phyloP scores from a whole-genome alignment of 2,329 filamentous ascomycete species.

The Rhynchosporium agropyri region DNA sequence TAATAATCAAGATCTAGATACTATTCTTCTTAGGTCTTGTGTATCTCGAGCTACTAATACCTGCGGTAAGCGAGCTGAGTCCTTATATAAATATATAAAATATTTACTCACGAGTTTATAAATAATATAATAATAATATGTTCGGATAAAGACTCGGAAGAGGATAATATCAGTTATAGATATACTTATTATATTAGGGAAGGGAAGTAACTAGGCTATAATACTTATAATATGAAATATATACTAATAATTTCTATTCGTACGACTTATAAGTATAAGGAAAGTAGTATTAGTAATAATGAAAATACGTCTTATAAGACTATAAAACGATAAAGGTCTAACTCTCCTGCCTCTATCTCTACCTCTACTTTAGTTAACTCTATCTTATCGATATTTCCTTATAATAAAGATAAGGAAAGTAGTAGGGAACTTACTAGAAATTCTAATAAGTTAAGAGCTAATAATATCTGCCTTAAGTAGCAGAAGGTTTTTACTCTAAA shows the following conservation, averaged over 20 bases:
- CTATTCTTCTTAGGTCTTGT: too few relatives aligned
- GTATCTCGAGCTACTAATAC: background rate
- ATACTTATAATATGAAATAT: background rate
- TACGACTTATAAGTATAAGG: background rate
- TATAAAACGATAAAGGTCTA: too few relatives aligned
- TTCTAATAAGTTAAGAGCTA: background rate
- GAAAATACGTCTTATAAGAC: background rate
- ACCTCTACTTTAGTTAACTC: background rate
- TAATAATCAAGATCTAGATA: too few relatives aligned
- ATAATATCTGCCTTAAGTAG: background rate
- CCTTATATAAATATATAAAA: too few relatives aligned
- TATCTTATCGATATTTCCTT: background rate
- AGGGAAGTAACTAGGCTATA: background rate
- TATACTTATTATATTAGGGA: background rate
- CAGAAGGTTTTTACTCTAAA: background rate
- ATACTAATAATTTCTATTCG: background rate
- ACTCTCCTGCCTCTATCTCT: background rate
- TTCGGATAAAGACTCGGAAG: background rate
- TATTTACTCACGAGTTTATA: too few relatives aligned
- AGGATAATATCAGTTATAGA: background rate
- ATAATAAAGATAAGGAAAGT: background rate
- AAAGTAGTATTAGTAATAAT: background rate
- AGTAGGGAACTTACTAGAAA: too few relatives aligned
- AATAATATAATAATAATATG: background rate
- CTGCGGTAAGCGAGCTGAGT: constrained; percentile 6